Evolutionary conservation across 305 asterid genomes (phyloP), one percentile per base, ranked within the genome.

Genomic region (Caryopteris hybrid): DNA sequence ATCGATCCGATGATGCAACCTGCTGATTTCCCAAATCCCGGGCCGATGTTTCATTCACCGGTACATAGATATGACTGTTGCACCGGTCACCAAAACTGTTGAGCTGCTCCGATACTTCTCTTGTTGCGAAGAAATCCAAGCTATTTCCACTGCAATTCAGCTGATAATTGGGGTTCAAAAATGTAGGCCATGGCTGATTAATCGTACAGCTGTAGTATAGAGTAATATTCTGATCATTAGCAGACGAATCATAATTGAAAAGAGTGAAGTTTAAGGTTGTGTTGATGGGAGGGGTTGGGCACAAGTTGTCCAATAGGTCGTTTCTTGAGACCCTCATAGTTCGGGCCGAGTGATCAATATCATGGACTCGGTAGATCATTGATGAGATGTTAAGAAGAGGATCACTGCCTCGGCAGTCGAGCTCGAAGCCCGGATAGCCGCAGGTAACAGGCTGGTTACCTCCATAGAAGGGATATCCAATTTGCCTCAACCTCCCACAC

Each of bases 401-500:
- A 42, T 36, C 42, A 3, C 9, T 21, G 64, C 31, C 25, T 10
- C 34, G 47, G 74, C 86, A 82, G 36, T 11, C 23, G n/a, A 82
- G 72, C 61, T 81, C 29, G 73, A 85, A 83, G 13, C 83, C 88
- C 0, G 85, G 85, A 34, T 64, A 61, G 13, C 91, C 91, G 18
- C 95, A 88, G 50, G 64, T 58, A 0, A 0, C 10, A 5, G 84
- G 80, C 22, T 85, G 72, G 2, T 8, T 0, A 14, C 71, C 81
- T 13, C 83, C 89, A 67, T 74, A 79, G 63, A 84, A 88, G 13
- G 93, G 96, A 22, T 84, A 88, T 9, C 16, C 8, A 7, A 78
- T 20, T 4, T 8, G 47, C 0, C 2, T 7, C 53, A 81, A 52
- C 52, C 12, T 31, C 11, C 84, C 82, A 8, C 96, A 88, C 46